phyloP scores from a whole-genome alignment of 495 filamentous ascomycete genomes.

The Collariella sp. region DNA sequence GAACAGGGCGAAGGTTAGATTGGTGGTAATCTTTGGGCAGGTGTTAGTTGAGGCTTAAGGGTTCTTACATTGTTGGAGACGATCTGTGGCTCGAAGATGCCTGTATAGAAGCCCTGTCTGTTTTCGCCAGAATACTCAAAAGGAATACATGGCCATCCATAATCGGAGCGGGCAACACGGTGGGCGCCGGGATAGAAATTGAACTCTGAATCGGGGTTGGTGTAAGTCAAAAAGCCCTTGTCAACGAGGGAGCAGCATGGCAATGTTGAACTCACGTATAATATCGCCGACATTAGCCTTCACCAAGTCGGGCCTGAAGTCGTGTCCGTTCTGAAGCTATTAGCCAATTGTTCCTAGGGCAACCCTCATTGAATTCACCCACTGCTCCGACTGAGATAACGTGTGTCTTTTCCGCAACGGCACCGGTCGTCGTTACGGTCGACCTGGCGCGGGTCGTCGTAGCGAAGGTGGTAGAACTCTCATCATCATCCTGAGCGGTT shows the following conservation, averaged over 20 bases:
- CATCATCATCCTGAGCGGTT: constrained; percentile 2
- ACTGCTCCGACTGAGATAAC: constrained; percentile 32
- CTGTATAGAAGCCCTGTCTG: constrained; percentile 42
- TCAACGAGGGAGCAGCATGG: neutral
- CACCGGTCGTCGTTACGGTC: constrained; percentile 16
- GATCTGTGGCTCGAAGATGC: constrained; percentile 30
- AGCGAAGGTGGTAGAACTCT: neutral
- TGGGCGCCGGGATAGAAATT: constrained; percentile 53
- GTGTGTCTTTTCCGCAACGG: too few species aligned
- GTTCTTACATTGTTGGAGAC: constrained; percentile 29
- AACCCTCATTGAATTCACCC: neutral
- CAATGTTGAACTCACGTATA: constrained; percentile 22
- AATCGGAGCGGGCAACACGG: constrained; percentile 50
- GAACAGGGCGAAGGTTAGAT: neutral
- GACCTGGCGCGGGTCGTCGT: constrained; percentile 5
- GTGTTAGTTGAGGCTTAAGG: neutral
- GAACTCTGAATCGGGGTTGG: constrained; percentile 31
- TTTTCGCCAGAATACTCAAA: constrained; percentile 40
- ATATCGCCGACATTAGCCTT: constrained; percentile 33
- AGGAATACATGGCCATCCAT: constrained; percentile 48
- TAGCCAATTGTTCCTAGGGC: neutral
- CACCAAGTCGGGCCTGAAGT: constrained; percentile 27
- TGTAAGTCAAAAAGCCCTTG: neutral
- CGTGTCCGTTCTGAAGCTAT: constrained; percentile 22
- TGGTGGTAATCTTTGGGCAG: neutral